Evolutionary conservation across 768 basidiomycete genomes (phyloP).

Genomic region (Podaxis rugospora): DNA sequence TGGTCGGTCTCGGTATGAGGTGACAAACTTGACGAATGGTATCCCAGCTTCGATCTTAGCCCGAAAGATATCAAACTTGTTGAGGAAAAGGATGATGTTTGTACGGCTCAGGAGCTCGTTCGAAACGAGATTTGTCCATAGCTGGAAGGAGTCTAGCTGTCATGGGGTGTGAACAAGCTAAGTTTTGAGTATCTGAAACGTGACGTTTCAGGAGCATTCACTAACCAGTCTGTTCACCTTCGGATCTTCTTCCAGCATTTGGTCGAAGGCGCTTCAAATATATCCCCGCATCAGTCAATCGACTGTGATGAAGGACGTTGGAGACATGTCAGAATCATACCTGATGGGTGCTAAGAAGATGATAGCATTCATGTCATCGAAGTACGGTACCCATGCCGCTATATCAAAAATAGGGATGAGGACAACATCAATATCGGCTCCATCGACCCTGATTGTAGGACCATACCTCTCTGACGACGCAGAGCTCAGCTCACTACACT

Average conservation of each 20-base stretch:
- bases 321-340: slow-evolving; percentile 19
- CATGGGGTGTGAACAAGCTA: neutral
- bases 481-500: neutral
- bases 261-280: slow-evolving; percentile 53
- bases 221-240: slow-evolving; percentile 57
- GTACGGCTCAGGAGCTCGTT: slow-evolving; percentile 69
- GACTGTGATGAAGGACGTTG: neutral
- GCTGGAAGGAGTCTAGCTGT: slow-evolving; percentile 71
- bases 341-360: slow-evolving; percentile 69
- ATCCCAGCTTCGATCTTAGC: slow-evolving; percentile 63
- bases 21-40: slow-evolving; percentile 61
- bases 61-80: slow-evolving; percentile 76
- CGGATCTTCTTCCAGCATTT: slow-evolving; percentile 62
- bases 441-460: neutral
- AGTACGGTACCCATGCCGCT: slow-evolving; percentile 60
- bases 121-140: slow-evolving; percentile 71
- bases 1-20: slow-evolving; percentile 62
- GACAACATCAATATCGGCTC: neutral
- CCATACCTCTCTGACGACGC: slow-evolving; percentile 26
- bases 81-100: slow-evolving; percentile 75
- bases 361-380: slow-evolving; percentile 69
- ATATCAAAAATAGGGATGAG: slow-evolving; percentile 4
- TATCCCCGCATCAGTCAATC: neutral
- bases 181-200: neutral
- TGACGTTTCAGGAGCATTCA: neutral